Base-by-base conservation (phyloP, 208 protist species). In the Acanthamoeba sp. region DNA sequence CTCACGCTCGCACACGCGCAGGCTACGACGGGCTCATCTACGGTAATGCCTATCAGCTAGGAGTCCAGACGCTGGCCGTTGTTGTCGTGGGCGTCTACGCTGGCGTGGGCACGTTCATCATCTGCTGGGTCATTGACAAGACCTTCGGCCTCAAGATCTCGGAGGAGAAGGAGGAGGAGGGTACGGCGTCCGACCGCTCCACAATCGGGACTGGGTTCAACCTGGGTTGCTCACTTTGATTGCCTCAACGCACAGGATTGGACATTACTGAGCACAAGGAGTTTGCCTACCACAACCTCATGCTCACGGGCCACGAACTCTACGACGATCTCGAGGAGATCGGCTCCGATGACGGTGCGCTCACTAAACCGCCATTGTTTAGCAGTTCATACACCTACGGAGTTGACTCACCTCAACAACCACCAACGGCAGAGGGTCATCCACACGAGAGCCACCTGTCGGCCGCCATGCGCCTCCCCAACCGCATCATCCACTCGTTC, bases 1-100 rank as follows among this genome's bases (percentile, higher is more conserved):
- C n/a, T n/a, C n/a, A n/a, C n/a, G n/a, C n/a, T n/a, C n/a, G n/a
- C n/a, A n/a, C n/a, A n/a, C n/a, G n/a, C n/a, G n/a, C n/a, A 22
- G 71, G 38, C 42, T 84, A 90, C 2, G 38, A 97, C 76, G 95
- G 93, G 55, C 57, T 97, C 9, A 84, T 98, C 32, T 96, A 96
- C 73, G 96, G 95, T 29, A 96, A 96, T 71, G 45, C 84, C 18
- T n/a, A 7, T 32, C 66, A 91, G 34, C 36, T 97, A 3, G 93
- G 95, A 36, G 29, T 27, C 62, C 62, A 71, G 62, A 71, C 62
- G 14, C 62, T 71, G 7, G 62, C 62, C 29, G 62, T 71, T 7
- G 62, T 71, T 7, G 62, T 71, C 29, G 62, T 71, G 6, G 62
- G 14, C 6, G 62, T 22, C 62, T 71, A 71, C 62, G 62, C 62